phyloP scores from a whole-genome alignment of 495 filamentous ascomycete genomes.

The Parachaetomium inaequale region DNA sequence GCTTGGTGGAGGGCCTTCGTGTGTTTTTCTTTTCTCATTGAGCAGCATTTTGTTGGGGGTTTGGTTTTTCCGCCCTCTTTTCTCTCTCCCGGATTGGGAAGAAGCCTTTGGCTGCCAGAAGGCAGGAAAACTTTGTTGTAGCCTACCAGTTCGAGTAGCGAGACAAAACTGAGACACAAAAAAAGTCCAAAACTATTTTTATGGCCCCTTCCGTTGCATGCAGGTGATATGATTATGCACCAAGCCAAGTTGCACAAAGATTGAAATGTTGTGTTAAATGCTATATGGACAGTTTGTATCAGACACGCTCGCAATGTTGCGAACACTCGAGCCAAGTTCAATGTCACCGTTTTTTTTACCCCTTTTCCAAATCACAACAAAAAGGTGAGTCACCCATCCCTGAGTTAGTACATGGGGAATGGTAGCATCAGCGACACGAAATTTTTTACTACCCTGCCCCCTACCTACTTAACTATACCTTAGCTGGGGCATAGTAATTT shows the following conservation, averaged over 20 bases:
- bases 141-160: background rate
- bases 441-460: background rate
- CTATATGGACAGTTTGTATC: no score
- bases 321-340: background rate
- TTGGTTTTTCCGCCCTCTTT: background rate
- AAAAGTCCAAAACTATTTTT: conserved; percentile 6
- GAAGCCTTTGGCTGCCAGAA: background rate
- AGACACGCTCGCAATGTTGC: no score
- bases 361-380: background rate
- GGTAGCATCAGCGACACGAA: background rate
- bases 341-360: background rate
- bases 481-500: background rate
- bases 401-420: background rate
- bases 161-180: background rate
- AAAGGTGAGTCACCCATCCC: background rate
- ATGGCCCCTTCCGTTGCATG: background rate
- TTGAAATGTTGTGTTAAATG: no score
- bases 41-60: background rate
- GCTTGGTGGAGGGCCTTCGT: background rate
- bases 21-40: background rate
- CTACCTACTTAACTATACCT: background rate
- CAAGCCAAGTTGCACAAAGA: background rate
- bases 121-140: conserved; percentile 1
- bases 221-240: background rate
- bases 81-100: background rate